Evolutionary conservation across 1,284 basidiomycete genomes (phyloP).

Genomic region (Vanrija pseudolonga): DNA sequence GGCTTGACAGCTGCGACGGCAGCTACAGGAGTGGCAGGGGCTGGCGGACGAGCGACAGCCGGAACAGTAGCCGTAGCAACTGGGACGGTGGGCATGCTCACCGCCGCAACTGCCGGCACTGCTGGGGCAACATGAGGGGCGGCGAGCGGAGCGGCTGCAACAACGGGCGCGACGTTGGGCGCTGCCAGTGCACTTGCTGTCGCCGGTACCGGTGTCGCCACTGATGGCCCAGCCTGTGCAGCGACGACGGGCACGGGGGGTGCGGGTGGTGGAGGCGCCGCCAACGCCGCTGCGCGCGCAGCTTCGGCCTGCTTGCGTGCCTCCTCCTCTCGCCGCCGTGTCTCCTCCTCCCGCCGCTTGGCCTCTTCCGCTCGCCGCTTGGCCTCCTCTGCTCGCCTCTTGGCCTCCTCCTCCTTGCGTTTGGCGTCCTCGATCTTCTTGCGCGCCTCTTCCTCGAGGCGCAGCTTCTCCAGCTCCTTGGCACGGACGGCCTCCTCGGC

Average conservation of each 20-base stretch:
- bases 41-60: neutral
- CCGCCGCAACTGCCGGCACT: neutral
- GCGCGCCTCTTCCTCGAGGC: slow-evolving; percentile 1
- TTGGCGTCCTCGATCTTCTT: slow-evolving; percentile 6
- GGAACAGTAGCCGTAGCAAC: neutral
- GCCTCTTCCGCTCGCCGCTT: slow-evolving; percentile 7
- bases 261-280: neutral
- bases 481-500: slow-evolving; percentile 9
- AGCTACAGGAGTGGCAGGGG: neutral
- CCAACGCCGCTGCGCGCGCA: neutral
- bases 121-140: neutral
- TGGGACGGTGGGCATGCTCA: too few relatives aligned
- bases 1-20: neutral
- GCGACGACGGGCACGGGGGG: neutral
- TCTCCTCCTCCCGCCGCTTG: slow-evolving; percentile 18
- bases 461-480: slow-evolving; percentile 4
- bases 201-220: neutral
- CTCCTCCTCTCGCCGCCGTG: slow-evolving; percentile 8
- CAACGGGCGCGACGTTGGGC: too few relatives aligned
- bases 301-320: slow-evolving; percentile 4
- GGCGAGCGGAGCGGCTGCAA: neutral
- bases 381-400: slow-evolving; percentile 4
- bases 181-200: neutral
- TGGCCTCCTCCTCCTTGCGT: slow-evolving; percentile 13
- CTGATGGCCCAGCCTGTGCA: neutral